Percentiles rank a stretch among this genome's conserved stretches.
Evolutionary conservation across 768 basidiomycete species (phyloP).

Genomic region (Butyriboletus loyo): DNA sequence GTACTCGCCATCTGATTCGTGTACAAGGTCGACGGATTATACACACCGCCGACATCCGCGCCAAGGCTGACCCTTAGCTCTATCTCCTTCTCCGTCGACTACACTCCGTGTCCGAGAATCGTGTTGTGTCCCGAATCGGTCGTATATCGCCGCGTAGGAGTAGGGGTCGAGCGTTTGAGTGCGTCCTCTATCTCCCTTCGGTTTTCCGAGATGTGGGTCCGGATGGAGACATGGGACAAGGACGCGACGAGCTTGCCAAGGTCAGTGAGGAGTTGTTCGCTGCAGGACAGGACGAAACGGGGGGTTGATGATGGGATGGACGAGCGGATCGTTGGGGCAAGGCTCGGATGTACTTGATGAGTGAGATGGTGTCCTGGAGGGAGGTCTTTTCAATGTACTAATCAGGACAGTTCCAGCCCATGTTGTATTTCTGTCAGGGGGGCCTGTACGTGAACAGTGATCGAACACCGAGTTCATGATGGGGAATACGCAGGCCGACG

Average conservation of each 20-base stretch:
- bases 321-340: constrained; percentile 54
- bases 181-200: constrained; percentile 62
- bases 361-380: no score
- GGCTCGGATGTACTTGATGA: constrained; percentile 66
- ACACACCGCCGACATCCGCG: constrained; percentile 87
- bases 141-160: no score
- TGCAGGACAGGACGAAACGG: constrained; percentile 88
- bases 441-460: constrained; percentile 4
- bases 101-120: constrained; percentile 81
- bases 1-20: constrained; percentile 72
- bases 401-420: constrained; percentile 57
- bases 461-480: no score
- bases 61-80: constrained; percentile 85
- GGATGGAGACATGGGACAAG: no score
- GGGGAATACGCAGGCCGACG: no score
- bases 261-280: constrained; percentile 53
- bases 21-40: no score
- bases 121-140: constrained; percentile 67
- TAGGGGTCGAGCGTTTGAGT: constrained; percentile 55
- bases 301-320: constrained; percentile 90
- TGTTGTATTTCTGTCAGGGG: constrained; percentile 26
- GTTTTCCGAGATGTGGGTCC: no score
- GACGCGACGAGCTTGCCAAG: no score
- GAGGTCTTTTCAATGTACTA: no score
- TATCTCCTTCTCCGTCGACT: constrained; percentile 69